A percentile compares a stretch with the other conserved stretches of the same genome.
Evolutionary conservation across 2,329 filamentous ascomycete species (phyloP).

Genomic region (Ascochyta viciae-villosae): DNA sequence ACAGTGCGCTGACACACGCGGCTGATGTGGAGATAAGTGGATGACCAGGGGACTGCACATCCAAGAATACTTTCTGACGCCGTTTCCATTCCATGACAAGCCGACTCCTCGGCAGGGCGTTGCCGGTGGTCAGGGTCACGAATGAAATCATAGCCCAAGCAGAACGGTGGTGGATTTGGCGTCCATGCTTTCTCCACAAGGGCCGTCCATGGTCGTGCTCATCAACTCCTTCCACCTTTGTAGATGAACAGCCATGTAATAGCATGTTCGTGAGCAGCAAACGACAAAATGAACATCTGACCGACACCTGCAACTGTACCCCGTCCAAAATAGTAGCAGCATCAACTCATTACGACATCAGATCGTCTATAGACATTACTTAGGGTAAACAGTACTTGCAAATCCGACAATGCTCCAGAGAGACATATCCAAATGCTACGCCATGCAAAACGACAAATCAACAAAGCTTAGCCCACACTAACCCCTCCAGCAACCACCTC

Average conservation of each 20-base stretch:
- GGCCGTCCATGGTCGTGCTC: too few species aligned
- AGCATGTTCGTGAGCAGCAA: background rate
- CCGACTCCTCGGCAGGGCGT: constrained; percentile 1
- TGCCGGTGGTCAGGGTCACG: constrained; percentile 3
- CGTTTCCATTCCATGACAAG: constrained; percentile 3
- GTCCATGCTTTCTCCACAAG: too few species aligned
- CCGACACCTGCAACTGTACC: too few species aligned
- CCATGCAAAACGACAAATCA: background rate
- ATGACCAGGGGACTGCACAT: constrained; percentile 2
- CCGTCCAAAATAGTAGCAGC: background rate
- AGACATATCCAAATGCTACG: background rate
- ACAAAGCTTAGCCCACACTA: background rate
- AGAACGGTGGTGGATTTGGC: background rate
- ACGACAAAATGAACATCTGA: background rate
- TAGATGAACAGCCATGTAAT: background rate
- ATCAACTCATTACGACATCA: background rate
- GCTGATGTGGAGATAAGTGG: constrained; percentile 16
- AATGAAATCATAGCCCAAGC: constrained; percentile 7
- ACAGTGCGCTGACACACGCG: constrained; percentile 20
- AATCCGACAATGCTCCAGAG: too few species aligned
- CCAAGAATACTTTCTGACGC: constrained; percentile 7
- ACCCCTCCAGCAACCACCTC: background rate
- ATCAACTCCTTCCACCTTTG: too few species aligned
- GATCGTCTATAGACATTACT: constrained; percentile 12
- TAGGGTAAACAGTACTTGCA: background rate